Evolutionary conservation across 2,329 filamentous ascomycete species (phyloP), one percentile per base, ranked within the genome.

Genomic region (Cordyceps javanica): DNA sequence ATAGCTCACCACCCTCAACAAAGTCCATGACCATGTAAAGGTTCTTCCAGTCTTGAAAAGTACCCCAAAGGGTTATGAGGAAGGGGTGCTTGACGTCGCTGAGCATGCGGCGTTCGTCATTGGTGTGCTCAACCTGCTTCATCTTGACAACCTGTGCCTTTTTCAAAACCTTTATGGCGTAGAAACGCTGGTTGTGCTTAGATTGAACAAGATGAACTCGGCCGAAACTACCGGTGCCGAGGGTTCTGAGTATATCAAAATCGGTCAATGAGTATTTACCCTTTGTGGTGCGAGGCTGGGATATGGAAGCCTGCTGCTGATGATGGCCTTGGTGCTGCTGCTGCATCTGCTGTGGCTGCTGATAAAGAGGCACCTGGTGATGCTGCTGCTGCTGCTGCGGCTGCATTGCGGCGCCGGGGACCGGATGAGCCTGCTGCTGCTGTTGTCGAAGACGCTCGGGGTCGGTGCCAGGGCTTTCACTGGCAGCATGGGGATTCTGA

Each of bases 21-120:
- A 99, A 99, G 73, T 99, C 94, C 94, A 99, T 99, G 67, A 99
- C 94, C 94, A 99, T 99, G 82, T 99, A 99, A 36, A 99, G 78
- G 71, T 97, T 97, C 75, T 87, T 91, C 52, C 87, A 83, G 69
- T 99, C 94, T 71, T 97, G 93, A 73, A 97, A 99, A 10, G 94
- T 99, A 59, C 94, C 94, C 94, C 94, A 99, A 41, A 99, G 80
- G 2, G 94, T 99, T 70, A 99, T 94, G 62, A 99, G 80, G 76
- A 99, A 99, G 13, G 94, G 92, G 74, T 99, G 93, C 73, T 97
- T 96, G 72, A 97, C 94, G 72, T 96, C 89, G 71, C 91, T 90
- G 67, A 99, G 77, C 94, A 99, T 99, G 67, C 84, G 86, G 64
- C 94, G 83, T 78, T 99, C 94, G 74, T 99, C 94, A 69, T 99